phyloP scores from a whole-genome alignment of 1,284 basidiomycete species.

The Apiotrichum veenhuisii region DNA sequence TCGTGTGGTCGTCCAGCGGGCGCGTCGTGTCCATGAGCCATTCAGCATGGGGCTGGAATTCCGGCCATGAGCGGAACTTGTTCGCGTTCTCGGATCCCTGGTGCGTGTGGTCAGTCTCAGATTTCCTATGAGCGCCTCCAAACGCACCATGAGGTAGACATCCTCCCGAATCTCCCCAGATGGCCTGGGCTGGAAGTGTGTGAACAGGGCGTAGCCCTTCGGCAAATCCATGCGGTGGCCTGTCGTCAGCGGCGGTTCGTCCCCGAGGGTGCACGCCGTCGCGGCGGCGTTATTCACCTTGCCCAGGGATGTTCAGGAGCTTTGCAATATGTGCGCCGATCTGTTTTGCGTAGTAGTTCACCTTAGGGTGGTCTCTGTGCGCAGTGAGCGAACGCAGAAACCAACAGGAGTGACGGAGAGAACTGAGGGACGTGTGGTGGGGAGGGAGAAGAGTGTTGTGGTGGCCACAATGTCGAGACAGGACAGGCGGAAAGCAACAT shows the following conservation, averaged over 20 bases:
- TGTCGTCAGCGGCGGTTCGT: slow-evolving; percentile 1
- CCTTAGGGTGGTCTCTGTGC: slow-evolving; percentile 20
- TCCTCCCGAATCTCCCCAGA: slow-evolving; percentile 26
- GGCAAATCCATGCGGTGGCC: slow-evolving; percentile 26
- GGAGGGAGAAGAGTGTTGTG: too few relatives aligned
- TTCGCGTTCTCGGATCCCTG: slow-evolving; percentile 27
- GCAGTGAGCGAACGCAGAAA: neutral
- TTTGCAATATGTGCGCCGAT: slow-evolving; percentile 28
- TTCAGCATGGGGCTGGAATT: slow-evolving; percentile 34
- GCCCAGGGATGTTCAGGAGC: slow-evolving; percentile 7
- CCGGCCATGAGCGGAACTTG: slow-evolving; percentile 26
- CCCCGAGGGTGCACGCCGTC: too few relatives aligned
- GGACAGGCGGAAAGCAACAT: neutral
- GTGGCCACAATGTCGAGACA: too few relatives aligned
- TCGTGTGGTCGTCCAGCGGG: slow-evolving; percentile 28
- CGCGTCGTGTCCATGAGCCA: slow-evolving; percentile 36
- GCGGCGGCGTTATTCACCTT: neutral
- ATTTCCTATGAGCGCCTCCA: too few relatives aligned
- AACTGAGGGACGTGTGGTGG: neutral
- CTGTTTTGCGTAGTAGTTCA: slow-evolving; percentile 26
- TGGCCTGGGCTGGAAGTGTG: slow-evolving; percentile 25
- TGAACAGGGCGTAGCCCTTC: slow-evolving; percentile 32
- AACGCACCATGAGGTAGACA: slow-evolving; percentile 35
- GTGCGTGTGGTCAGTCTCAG: slow-evolving; percentile 5
- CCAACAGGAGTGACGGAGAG: too few relatives aligned